Conservation (phyloP, 257 asterid species). For the Scutellaria galericulata region DNA sequence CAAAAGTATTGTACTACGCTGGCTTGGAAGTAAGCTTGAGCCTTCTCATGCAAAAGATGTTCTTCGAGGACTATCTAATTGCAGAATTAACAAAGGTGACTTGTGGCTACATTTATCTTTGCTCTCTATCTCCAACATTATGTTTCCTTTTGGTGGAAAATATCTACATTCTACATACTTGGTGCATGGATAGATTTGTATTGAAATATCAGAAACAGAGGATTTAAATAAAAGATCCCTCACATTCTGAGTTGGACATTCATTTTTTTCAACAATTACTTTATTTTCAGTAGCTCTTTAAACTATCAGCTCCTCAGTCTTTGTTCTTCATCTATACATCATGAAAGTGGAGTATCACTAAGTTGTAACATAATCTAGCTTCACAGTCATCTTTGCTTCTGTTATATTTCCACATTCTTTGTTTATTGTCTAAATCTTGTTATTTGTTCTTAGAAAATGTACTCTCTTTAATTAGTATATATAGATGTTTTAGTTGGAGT, state of each 20-base stretch:
- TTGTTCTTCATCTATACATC: conserved; percentile 2
- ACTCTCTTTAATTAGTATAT: background rate
- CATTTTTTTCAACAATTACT: conserved; percentile 1
- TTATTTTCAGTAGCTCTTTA: background rate
- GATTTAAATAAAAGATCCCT: conserved; percentile 8
- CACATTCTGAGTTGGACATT: background rate
- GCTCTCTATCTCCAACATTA: background rate
- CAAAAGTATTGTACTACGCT: conserved; percentile 72
- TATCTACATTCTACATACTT: background rate
- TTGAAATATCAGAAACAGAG: background rate
- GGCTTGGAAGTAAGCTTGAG: conserved; percentile 95
- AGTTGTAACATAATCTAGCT: conserved; percentile 1
- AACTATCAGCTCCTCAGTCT: background rate
- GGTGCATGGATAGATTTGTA: background rate
- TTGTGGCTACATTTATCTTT: conserved; percentile 2
- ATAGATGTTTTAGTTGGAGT: background rate
- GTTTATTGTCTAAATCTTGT: background rate
- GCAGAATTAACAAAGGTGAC: conserved; percentile 92
- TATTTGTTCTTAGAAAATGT: background rate
- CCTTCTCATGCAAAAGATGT: conserved; percentile 80
- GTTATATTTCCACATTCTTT: background rate
- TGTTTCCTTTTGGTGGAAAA: background rate
- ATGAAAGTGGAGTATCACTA: background rate
- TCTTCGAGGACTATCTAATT: conserved; percentile 87
- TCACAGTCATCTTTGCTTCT: conserved; percentile 12